Percentiles rank a stretch among this genome's conserved stretches.
Evolutionary conservation across 2,329 filamentous ascomycete genomes (phyloP).

Genomic region (Colletotrichum liriopes): DNA sequence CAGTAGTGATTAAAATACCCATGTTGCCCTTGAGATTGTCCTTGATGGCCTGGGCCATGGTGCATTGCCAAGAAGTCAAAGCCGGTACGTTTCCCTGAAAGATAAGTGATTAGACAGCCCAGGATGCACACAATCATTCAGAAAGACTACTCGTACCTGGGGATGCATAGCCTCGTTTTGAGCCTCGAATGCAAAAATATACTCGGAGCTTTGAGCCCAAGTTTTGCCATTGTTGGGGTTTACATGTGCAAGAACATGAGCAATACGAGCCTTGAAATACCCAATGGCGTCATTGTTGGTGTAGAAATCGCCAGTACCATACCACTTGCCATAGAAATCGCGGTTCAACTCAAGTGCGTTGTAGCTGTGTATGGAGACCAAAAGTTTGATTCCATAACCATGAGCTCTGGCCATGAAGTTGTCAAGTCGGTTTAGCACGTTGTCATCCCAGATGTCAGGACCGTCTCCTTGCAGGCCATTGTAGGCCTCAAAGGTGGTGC

Average conservation of each 20-base stretch:
- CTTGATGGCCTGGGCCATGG: conserved; percentile 46
- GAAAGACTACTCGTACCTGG: conserved; percentile 18
- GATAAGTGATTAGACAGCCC: background rate
- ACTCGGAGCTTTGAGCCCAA: conserved; percentile 44
- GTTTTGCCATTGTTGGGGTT: conserved; percentile 41
- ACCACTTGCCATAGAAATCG: conserved; percentile 42
- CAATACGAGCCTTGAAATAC: conserved; percentile 41
- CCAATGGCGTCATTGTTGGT: conserved; percentile 32
- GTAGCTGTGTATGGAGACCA: conserved; percentile 43
- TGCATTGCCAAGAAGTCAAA: conserved; percentile 46
- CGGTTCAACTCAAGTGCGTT: conserved; percentile 34
- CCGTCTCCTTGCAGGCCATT: conserved; percentile 20
- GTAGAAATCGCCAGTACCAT: conserved; percentile 40
- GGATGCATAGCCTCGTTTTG: conserved; percentile 47
- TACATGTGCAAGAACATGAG: conserved; percentile 39
- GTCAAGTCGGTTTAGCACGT: conserved; percentile 40
- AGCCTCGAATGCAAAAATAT: conserved; percentile 47
- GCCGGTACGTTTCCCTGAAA: conserved; percentile 43
- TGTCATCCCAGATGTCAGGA: conserved; percentile 42
- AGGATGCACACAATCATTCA: too few relatives aligned
- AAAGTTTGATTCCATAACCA: conserved; percentile 42
- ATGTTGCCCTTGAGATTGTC: conserved; percentile 43
- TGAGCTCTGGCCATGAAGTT: conserved; percentile 40
- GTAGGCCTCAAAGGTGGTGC: conserved; percentile 1
- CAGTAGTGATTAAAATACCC: conserved; percentile 45